phyloP scores from a whole-genome alignment of 1,284 basidiomycete genomes.

The Takashimella koratensis region DNA sequence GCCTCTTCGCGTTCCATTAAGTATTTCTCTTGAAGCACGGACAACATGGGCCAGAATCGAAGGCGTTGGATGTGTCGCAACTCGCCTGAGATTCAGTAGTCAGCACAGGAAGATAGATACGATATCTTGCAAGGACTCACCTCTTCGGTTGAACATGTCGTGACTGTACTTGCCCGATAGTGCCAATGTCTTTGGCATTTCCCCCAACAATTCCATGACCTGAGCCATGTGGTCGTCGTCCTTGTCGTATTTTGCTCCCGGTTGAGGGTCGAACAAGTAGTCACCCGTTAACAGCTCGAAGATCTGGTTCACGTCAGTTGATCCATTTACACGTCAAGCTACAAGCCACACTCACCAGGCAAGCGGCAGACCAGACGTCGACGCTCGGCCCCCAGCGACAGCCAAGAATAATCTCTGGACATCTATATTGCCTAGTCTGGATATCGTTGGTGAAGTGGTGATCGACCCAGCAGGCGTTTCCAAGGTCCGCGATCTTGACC shows the following conservation, averaged over 20 bases:
- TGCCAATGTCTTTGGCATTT: slow-evolving; percentile 72
- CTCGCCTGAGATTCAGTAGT: slow-evolving; percentile 60
- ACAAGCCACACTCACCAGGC: slow-evolving; percentile 62
- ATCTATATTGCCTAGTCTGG: slow-evolving; percentile 94
- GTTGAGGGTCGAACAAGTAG: slow-evolving; percentile 75
- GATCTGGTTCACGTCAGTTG: slow-evolving; percentile 54
- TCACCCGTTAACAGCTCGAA: slow-evolving; percentile 90
- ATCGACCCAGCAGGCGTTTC: slow-evolving; percentile 65
- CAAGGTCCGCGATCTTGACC: slow-evolving; percentile 97
- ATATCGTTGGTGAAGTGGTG: slow-evolving; percentile 52
- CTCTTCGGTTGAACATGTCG: slow-evolving; percentile 94
- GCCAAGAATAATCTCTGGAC: slow-evolving; percentile 94
- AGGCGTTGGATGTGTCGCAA: slow-evolving; percentile 88
- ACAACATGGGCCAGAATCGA: slow-evolving; percentile 87
- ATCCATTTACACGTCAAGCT: background rate
- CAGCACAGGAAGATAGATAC: background rate
- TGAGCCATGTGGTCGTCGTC: slow-evolving; percentile 99
- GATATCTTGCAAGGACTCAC: slow-evolving; percentile 50
- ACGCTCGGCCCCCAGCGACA: slow-evolving; percentile 88
- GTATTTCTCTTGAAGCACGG: slow-evolving; percentile 94
- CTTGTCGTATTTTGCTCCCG: slow-evolving; percentile 65
- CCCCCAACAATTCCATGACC: slow-evolving; percentile 93
- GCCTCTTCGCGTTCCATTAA: slow-evolving; percentile 82
- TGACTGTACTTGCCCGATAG: slow-evolving; percentile 89
- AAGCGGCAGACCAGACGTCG: slow-evolving; percentile 94